These are phyloP conservation scores for Nannochloropsis oceanica DNA, from an alignment of 108 stramenopile genomes.

Conservation along the genomic window DNA sequence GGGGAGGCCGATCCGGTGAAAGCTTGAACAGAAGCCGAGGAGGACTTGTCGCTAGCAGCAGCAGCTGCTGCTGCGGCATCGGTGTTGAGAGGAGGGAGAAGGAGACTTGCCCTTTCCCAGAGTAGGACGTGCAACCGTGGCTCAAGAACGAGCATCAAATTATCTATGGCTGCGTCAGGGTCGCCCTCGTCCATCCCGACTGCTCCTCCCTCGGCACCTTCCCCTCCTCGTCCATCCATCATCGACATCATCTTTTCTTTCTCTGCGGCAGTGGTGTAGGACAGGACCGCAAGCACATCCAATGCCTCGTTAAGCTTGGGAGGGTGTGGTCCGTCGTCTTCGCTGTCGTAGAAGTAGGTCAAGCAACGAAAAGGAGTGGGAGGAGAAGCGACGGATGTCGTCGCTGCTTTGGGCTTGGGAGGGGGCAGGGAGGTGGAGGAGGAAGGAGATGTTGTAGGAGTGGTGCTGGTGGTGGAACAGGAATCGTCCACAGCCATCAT, in stretches of 20 bases:
- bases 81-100: background rate
- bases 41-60: background rate
- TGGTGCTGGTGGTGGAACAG: background rate
- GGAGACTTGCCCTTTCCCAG: background rate
- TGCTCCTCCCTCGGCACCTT: background rate
- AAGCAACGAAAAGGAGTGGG: background rate
- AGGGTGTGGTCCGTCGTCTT: background rate
- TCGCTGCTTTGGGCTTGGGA: background rate
- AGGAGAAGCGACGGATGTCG: background rate
- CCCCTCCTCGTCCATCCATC: background rate
- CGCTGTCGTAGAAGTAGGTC: background rate
- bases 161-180: too few relatives aligned
- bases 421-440: background rate
- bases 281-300: background rate
- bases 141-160: background rate
- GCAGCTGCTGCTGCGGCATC: background rate
- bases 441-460: background rate
- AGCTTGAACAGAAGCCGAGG: background rate
- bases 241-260: background rate
- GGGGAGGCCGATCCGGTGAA: background rate
- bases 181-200: background rate
- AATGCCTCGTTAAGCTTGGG: background rate
- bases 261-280: background rate
- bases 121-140: background rate
- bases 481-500: background rate